phyloP scores from a whole-genome alignment of 2,329 filamentous ascomycete species.

The Metarhizium album region DNA sequence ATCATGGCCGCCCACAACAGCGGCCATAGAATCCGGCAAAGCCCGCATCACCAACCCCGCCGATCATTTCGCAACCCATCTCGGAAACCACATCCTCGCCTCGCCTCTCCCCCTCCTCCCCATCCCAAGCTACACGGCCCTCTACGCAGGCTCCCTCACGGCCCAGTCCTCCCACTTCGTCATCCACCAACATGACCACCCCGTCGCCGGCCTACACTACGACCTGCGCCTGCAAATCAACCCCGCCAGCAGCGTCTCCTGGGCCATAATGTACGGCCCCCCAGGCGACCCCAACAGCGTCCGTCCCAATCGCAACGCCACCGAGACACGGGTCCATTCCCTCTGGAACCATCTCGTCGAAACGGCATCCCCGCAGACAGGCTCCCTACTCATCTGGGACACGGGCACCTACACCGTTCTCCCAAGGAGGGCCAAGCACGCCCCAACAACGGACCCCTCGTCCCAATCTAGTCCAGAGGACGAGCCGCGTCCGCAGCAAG shows the following conservation, averaged over 20 bases:
- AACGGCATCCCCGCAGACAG: conserved; percentile 41
- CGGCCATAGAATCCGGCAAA: conserved; percentile 30
- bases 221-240: conserved; percentile 63
- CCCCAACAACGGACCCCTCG: conserved; percentile 18
- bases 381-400: conserved; percentile 53
- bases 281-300: conserved; percentile 46
- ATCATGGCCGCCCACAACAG: conserved; percentile 15
- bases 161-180: conserved; percentile 46
- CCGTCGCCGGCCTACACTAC: conserved; percentile 56
- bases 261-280: conserved; percentile 52
- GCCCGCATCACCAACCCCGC: conserved; percentile 28
- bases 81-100: conserved; percentile 19
- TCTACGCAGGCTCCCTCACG: conserved; percentile 25
- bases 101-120: conserved; percentile 21
- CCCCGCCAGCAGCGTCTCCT: conserved; percentile 52
- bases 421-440: conserved; percentile 26
- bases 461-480: conserved; percentile 16
- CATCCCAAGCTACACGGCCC: conserved; percentile 21
- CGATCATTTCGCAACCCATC: conserved; percentile 24
- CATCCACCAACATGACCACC: conserved; percentile 64
- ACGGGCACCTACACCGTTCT: conserved; percentile 48
- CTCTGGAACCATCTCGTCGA: conserved; percentile 52
- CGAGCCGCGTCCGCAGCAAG: conserved; percentile 24
- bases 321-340: conserved; percentile 51
- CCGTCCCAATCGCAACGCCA: conserved; percentile 46